Base-by-base conservation (phyloP, 2,329 filamentous ascomycete species). In the Coniochaeta ligniaria region DNA sequence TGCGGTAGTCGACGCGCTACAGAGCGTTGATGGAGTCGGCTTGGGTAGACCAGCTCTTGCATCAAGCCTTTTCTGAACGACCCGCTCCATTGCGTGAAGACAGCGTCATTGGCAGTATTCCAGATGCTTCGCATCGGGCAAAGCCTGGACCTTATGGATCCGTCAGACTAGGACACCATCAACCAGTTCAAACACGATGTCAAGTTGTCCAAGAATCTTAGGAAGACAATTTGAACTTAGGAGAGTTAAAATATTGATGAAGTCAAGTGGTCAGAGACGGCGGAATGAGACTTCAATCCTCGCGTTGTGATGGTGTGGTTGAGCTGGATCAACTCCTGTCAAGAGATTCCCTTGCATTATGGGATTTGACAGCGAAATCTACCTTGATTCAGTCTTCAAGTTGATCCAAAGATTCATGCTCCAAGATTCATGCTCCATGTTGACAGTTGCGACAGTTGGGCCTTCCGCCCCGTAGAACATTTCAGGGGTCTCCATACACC, bases 11-110 rank as follows among this genome's bases (percentile, higher is more conserved):
- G 69, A 76, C 16, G 81, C 80, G 0, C 24, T 85, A n/a, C 65
- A 77, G 3, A 76, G 74, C 1, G 78, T 85, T 9, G 81, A 86
- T 62, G 83, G 83, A 6, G 75, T 86, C 3, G 83, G 83, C 2
- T 72, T 87, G 57, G 84, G 74, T 0, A 76, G 83, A 9, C 77
- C 83, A 0, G 67, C 9, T 28, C 22, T 28, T 52, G 47, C 9
- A 52, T 52, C 47, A 52, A 31, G 47, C 47, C 47, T 24, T 31
- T 52, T 24, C 14, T 52, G 47, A 52, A 52, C 22, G 47, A 52
- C 17, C 47, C 47, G 14, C 26, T 52, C n/a, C 24, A 52, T 11
- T 52, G 28, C 17, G 24, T 26, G 14, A 24, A 52, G 47, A 52
- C 47, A 12, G 22, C 47, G 22, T 16, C 22, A 17, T 14, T 52